These are phyloP conservation scores for Begonia peltatifolia DNA, from an alignment of 306 rosid genomes.

Conservation along the genomic window DNA sequence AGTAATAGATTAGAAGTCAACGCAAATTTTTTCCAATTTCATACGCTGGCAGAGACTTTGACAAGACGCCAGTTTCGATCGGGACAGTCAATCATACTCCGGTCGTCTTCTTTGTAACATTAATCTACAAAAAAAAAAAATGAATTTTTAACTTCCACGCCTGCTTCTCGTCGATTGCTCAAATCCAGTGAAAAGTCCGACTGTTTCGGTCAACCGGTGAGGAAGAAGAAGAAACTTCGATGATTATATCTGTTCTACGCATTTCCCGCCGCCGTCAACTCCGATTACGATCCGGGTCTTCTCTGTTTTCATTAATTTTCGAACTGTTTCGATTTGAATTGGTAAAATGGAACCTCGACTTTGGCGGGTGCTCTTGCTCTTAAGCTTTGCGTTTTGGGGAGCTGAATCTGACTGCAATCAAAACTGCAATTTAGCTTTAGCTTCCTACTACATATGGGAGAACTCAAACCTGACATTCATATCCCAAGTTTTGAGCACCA, in stretches of 20 bases:
- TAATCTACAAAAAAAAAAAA: no score
- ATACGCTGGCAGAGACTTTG: no score
- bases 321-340: background rate
- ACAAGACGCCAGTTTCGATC: no score
- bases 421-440: slow-evolving; percentile 51
- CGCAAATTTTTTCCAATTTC: no score
- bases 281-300: slow-evolving; percentile 11
- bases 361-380: slow-evolving; percentile 14
- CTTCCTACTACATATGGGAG: slow-evolving; percentile 24
- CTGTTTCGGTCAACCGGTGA: slow-evolving; percentile 4
- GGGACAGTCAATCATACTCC: no score
- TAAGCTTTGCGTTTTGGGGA: slow-evolving; percentile 8
- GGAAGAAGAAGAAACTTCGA: background rate
- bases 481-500: slow-evolving; percentile 4
- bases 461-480: background rate
- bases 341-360: slow-evolving; percentile 29
- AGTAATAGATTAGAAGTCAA: no score
- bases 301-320: background rate
- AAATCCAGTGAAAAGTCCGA: slow-evolving; percentile 1
- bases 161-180: background rate
- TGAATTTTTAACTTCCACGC: no score
- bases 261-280: background rate
- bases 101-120: no score
- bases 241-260: background rate
- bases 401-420: slow-evolving; percentile 38